Conservation (phyloP, 2,329 filamentous ascomycete species). For the Myriosclerotinia curreyana region DNA sequence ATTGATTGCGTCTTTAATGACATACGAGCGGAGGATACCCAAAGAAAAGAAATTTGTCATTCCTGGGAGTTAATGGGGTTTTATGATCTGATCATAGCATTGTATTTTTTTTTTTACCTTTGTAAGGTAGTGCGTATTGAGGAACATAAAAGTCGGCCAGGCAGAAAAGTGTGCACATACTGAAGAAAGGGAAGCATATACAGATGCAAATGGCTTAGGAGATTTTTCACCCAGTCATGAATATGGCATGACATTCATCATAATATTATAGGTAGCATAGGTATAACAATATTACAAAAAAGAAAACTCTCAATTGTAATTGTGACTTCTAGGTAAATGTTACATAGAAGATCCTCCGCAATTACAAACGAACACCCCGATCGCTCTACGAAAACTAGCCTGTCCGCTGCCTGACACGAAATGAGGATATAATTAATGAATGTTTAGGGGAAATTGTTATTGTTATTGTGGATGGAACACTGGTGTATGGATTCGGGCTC, state of each 20-base stretch:
- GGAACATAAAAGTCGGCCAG: neutral
- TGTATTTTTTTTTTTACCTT: neutral
- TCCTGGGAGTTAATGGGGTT: neutral
- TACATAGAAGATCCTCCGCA: too few species aligned
- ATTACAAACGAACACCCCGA: too few species aligned
- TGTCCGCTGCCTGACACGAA: too few species aligned
- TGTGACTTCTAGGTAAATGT: too few species aligned
- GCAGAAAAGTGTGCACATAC: neutral
- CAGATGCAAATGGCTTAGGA: neutral
- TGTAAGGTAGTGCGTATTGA: neutral
- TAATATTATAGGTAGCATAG: neutral
- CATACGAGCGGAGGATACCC: conserved; percentile 10
- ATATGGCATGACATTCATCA: neutral
- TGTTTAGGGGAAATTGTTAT: too few species aligned
- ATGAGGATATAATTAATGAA: too few species aligned
- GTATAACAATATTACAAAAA: neutral
- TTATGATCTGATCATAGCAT: neutral
- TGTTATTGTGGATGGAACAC: too few species aligned
- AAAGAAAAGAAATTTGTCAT: neutral
- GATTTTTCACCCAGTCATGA: neutral
- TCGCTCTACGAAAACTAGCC: too few species aligned
- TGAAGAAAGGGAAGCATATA: neutral
- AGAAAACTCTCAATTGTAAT: neutral
- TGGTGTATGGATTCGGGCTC: too few species aligned
- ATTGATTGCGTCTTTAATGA: neutral